Evolutionary conservation across 2,329 filamentous ascomycete species (phyloP), one percentile per base, ranked within the genome.

Genomic region (Diaporthe caulivora): DNA sequence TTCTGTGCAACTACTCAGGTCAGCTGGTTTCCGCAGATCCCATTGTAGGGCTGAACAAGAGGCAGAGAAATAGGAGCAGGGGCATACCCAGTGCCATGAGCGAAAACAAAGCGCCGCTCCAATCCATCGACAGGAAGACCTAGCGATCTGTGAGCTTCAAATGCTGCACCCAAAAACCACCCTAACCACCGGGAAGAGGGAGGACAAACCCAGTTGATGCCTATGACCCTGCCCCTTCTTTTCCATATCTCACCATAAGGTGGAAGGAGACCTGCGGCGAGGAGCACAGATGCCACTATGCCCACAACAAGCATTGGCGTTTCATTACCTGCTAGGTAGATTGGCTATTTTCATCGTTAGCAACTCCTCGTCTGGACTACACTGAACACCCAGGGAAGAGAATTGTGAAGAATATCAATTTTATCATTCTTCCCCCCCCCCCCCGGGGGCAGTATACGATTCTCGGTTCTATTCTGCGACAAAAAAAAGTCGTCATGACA

Each of bases 241-340:
- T 92, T 92, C 83, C 87, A 91, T 1, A 92, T 82, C 78, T 92
- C 91, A 71, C 86, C 86, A 76, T 91, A 92, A 0, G 90, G 90
- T 2, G 90, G 88, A 6, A 93, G 77, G 15, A 92, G 81, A 0
- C 91, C 91, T 2, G 82, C 79, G 2, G 86, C 86, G 9, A 92
- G 84, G 9, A 92, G 83, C 13, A 92, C 81, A 2, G 89, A 86
- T 1, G 90, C 90, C 37, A 90, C 79, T 31, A 91, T 84, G 8
- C 91, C 91, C 57, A 92, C 84, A 3, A 90, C 81, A 37, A 88
- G 81, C 70, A 89, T 84, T 0, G 90, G 89, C 79, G 86, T 88
- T 44, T 85, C 83, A 24, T 89, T 83, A 0, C 90, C 90, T 21
- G 82, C 82, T 8, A 83, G 80, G 75, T 92, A 91, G 1, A 89